phyloP scores from a whole-genome alignment of 1,139 yeast species.

The Pneumocystis carinii region DNA sequence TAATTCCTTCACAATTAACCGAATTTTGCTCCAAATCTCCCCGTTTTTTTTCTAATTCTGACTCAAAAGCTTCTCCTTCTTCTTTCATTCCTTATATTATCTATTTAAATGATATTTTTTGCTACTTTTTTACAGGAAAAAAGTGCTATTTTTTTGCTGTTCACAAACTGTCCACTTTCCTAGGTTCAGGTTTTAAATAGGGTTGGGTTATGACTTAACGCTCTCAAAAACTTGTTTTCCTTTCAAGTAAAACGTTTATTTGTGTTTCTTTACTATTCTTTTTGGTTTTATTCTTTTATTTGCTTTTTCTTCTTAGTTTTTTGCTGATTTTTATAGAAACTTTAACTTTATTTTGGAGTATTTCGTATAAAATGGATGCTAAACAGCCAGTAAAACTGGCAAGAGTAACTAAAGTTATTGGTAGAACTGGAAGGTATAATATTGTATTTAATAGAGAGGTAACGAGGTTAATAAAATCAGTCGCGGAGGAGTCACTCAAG shows the following conservation, averaged over 20 bases:
- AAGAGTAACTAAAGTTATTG: constrained; percentile 97
- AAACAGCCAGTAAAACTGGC: constrained; percentile 88
- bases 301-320: too few relatives aligned
- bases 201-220: too few relatives aligned
- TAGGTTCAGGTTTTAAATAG: too few relatives aligned
- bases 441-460: constrained; percentile 53
- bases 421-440: constrained; percentile 28
- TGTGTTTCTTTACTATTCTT: not conserved
- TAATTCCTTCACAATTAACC: not conserved
- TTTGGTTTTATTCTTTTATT: not conserved
- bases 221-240: not conserved
- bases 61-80: not conserved
- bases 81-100: not conserved
- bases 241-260: not conserved
- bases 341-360: not conserved
- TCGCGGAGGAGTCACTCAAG: constrained; percentile 99
- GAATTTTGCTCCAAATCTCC: not conserved
- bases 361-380: constrained; percentile 23
- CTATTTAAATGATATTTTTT: not conserved
- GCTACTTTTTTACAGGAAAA: too few relatives aligned
- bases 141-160: too few relatives aligned
- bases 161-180: too few relatives aligned
- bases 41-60: not conserved
- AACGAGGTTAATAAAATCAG: constrained; percentile 32
- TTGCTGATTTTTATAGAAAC: too few relatives aligned